Conservation (phyloP, 2,329 filamentous ascomycete genomes). For the Claviceps cyperi region DNA sequence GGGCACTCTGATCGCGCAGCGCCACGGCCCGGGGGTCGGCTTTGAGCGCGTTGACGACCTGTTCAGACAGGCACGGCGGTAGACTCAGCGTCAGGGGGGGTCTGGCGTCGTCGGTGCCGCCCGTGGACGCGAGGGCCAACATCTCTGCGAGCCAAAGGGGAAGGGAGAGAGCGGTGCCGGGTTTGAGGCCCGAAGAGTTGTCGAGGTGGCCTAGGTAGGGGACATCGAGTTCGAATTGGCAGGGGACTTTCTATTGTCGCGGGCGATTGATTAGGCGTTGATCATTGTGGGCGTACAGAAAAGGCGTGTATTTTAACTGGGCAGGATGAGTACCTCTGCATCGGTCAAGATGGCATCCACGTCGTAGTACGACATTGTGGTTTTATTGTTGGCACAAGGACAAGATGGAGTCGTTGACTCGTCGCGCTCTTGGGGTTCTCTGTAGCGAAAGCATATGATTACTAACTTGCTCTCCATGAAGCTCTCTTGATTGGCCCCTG, state of each 20-base stretch:
- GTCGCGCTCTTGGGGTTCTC: no score
- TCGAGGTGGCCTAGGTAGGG: slow-evolving; percentile 80
- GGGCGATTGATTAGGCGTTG: no score
- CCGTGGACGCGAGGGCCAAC: slow-evolving; percentile 55
- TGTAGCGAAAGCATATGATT: slow-evolving; percentile 3
- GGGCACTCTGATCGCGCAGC: slow-evolving; percentile 64
- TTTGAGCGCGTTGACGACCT: slow-evolving; percentile 78
- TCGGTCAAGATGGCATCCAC: slow-evolving; percentile 75
- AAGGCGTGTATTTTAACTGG: no score
- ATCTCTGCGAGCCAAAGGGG: slow-evolving; percentile 93
- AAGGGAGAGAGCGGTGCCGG: slow-evolving; percentile 65
- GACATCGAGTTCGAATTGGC: slow-evolving; percentile 83
- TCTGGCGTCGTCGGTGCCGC: slow-evolving; percentile 27
- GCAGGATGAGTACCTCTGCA: slow-evolving; percentile 43
- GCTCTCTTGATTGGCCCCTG: no score
- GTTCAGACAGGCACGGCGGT: slow-evolving; percentile 58
- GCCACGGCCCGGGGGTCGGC: slow-evolving; percentile 80
- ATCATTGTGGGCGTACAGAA: neutral
- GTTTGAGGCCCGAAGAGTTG: slow-evolving; percentile 65
- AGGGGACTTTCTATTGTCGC: slow-evolving; percentile 66
- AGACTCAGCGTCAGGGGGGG: slow-evolving; percentile 70
- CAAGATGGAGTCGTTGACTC: neutral
- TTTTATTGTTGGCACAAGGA: neutral
- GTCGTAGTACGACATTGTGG: slow-evolving; percentile 63
- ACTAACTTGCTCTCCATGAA: neutral